Percentiles rank a stretch among this genome's conserved stretches.
Evolutionary conservation across 176 grass and related monocot species (phyloP).

Genomic region (Elaeis guineensis): DNA sequence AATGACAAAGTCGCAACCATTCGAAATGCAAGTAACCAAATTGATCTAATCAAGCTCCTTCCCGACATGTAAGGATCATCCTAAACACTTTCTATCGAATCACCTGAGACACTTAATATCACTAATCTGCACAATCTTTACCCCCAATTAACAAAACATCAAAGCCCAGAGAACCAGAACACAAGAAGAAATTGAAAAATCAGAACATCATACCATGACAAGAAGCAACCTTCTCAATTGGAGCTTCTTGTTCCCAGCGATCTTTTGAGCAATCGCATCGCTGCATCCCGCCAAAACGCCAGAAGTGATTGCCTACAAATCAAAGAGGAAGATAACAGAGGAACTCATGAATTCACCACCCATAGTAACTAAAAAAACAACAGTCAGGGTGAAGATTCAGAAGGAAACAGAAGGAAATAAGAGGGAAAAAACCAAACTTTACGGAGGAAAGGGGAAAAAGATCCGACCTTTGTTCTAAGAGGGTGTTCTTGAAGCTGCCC

Average conservation of each 20-base stretch:
- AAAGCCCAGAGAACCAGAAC: not conserved
- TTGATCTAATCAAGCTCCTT: too few relatives aligned
- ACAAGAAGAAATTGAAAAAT: not conserved
- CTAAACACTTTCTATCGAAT: too few relatives aligned
- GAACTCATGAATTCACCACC: too few relatives aligned
- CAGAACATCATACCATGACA: slow-evolving; percentile 29
- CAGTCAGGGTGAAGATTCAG: not conserved
- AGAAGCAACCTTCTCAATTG: slow-evolving; percentile 37
- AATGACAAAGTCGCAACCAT: too few relatives aligned
- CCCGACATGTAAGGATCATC: too few relatives aligned
- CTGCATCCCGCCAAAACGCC: slow-evolving; percentile 32
- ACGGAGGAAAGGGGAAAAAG: too few relatives aligned
- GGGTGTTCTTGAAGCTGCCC: slow-evolving; percentile 2
- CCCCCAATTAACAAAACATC: not conserved
- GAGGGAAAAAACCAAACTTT: not conserved
- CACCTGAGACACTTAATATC: too few relatives aligned
- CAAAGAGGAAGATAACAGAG: too few relatives aligned
- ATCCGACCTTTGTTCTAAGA: slow-evolving; percentile 15
- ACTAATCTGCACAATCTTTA: too few relatives aligned
- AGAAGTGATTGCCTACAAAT: slow-evolving; percentile 31
- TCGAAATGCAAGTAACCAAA: too few relatives aligned
- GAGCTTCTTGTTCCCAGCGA: slow-evolving; percentile 32
- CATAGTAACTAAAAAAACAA: not conserved
- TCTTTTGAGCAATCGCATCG: slow-evolving; percentile 33
- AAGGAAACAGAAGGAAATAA: not conserved